A percentile compares a stretch with the other conserved stretches of the same genome.
Conservation (phyloP, 129 eudicot genomes). For the Daucus carota region DH1_v3.0 NC_030386.2:30823001-30823500, state of each 20-base stretch:
- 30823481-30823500: not conserved
- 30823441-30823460: not conserved
- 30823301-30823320: not conserved
- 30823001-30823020: too few relatives aligned
- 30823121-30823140: too few relatives aligned
- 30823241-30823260: not conserved
- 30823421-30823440: not conserved
- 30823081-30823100: too few relatives aligned
- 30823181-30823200: not conserved
- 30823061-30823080: too few relatives aligned
- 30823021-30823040: too few relatives aligned
- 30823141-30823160: not conserved
- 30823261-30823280: not conserved
- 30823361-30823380: too few relatives aligned
- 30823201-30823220: not conserved
- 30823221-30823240: not conserved
- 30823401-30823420: not conserved
- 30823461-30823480: not conserved
- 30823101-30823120: too few relatives aligned
- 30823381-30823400: not conserved
- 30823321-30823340: too few relatives aligned
- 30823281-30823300: not conserved
- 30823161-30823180: not conserved
- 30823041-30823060: too few relatives aligned
- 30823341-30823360: too few relatives aligned